Percentiles rank a stretch among this genome's conserved stretches.
Conservation (phyloP, 2,329 filamentous ascomycete genomes). For the Cladophialophora yegresii region DNA sequence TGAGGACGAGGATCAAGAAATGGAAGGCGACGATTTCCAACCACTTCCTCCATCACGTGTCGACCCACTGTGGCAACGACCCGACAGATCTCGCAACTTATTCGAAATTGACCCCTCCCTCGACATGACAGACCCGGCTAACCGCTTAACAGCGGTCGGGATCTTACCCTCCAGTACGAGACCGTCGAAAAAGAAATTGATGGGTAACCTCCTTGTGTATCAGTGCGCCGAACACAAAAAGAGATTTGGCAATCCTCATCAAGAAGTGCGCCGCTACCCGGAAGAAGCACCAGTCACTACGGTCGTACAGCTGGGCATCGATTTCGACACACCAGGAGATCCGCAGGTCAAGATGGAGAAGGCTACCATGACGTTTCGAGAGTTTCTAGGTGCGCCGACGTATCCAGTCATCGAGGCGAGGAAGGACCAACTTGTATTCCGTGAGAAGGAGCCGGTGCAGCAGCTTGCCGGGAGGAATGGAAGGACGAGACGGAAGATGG, state of each 20-base stretch:
- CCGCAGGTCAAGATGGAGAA: slow-evolving; percentile 12
- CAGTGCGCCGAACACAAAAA: slow-evolving; percentile 20
- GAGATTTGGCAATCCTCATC: slow-evolving; percentile 30
- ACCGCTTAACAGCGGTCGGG: neutral
- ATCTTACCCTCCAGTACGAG: neutral
- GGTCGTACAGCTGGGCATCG: slow-evolving; percentile 16
- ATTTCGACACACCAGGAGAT: slow-evolving; percentile 1
- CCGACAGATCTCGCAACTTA: slow-evolving; percentile 14
- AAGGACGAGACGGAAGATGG: slow-evolving; percentile 21
- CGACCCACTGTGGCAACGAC: slow-evolving; percentile 17
- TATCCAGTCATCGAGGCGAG: slow-evolving; percentile 21
- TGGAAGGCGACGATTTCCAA: slow-evolving; percentile 4
- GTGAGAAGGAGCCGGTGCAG: slow-evolving; percentile 21
- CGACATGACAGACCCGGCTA: slow-evolving; percentile 1
- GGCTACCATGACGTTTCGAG: slow-evolving; percentile 26
- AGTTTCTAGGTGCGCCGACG: slow-evolving; percentile 30
- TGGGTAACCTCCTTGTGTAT: slow-evolving; percentile 23
- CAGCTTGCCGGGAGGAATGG: neutral
- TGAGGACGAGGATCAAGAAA: slow-evolving; percentile 16
- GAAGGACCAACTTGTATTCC: slow-evolving; percentile 27
- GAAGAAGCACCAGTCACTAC: slow-evolving; percentile 16
- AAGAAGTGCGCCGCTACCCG: slow-evolving; percentile 18
- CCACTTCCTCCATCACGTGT: slow-evolving; percentile 1
- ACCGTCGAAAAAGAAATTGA: slow-evolving; percentile 23
- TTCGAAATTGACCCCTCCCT: slow-evolving; percentile 17